Percentiles rank a stretch among this genome's conserved stretches.
Conservation (phyloP, 2,329 filamentous ascomycete species). For the Davidsoniella virescens region DNA sequence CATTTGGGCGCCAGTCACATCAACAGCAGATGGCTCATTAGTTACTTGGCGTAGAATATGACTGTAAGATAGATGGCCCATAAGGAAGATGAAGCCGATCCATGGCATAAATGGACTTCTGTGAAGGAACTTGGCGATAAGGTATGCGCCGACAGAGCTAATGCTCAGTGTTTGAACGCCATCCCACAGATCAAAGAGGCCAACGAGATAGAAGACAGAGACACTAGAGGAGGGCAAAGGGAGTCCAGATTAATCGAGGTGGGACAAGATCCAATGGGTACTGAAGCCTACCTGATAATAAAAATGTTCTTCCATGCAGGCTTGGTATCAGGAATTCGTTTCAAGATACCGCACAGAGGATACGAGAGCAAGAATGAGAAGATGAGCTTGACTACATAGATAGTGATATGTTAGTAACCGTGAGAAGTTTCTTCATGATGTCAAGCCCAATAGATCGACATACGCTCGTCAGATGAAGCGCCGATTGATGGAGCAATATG, state of each 20-base stretch:
- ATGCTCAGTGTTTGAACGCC: slow-evolving; percentile 67
- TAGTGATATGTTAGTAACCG: background rate
- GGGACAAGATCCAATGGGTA: background rate
- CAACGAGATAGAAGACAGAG: slow-evolving; percentile 79
- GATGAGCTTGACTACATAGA: slow-evolving; percentile 67
- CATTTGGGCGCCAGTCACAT: slow-evolving; percentile 96
- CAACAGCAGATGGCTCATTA: slow-evolving; percentile 49
- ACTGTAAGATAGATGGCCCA: slow-evolving; percentile 86
- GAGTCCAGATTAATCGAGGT: background rate
- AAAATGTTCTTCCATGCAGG: slow-evolving; percentile 81
- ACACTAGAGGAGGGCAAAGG: slow-evolving; percentile 39
- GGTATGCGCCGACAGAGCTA: slow-evolving; percentile 64
- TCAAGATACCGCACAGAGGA: slow-evolving; percentile 73
- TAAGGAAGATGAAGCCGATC: slow-evolving; percentile 83
- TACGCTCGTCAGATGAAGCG: slow-evolving; percentile 30
- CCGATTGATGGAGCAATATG: slow-evolving; percentile 26
- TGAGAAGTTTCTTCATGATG: background rate
- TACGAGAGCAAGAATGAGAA: slow-evolving; percentile 84
- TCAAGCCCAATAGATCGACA: slow-evolving; percentile 15
- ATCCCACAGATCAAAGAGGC: slow-evolving; percentile 82
- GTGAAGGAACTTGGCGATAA: slow-evolving; percentile 66
- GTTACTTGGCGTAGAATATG: slow-evolving; percentile 69
- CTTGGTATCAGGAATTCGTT: slow-evolving; percentile 72
- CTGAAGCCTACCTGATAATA: slow-evolving; percentile 47
- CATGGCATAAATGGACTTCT: slow-evolving; percentile 88